Conservation (phyloP, 768 basidiomycete species). For the Hygrophorus pudorinus region DNA sequence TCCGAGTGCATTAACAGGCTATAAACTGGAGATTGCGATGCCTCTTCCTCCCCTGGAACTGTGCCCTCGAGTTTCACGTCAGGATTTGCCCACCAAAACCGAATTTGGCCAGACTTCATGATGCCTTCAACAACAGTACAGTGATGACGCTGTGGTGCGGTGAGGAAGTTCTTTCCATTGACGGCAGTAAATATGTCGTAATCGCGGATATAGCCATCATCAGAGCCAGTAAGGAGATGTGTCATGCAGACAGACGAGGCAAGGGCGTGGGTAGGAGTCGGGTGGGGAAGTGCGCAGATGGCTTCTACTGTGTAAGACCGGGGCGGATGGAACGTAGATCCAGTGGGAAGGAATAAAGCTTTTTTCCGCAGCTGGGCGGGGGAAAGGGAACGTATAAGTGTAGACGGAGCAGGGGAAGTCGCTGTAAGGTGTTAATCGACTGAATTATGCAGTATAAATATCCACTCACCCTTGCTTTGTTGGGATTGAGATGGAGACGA, state of each 20-base stretch:
- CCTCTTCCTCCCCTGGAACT: conserved; percentile 35
- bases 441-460: not conserved
- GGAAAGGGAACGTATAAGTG: conserved; percentile 35
- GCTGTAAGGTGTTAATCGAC: conserved; percentile 12
- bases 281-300: conserved; percentile 84
- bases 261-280: conserved; percentile 79
- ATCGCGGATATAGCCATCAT: conserved; percentile 88
- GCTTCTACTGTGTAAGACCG: conserved; percentile 81
- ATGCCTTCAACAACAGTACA: conserved; percentile 87
- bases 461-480: conserved; percentile 23
- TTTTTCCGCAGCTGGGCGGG: conserved; percentile 46
- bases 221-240: conserved; percentile 82
- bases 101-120: conserved; percentile 79
- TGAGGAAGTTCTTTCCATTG: conserved; percentile 81
- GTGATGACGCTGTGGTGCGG: conserved; percentile 80
- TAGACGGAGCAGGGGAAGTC: conserved; percentile 21
- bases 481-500: conserved; percentile 14
- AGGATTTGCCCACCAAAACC: conserved; percentile 89
- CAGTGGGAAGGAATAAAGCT: conserved; percentile 25
- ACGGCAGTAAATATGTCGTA: conserved; percentile 87
- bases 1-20: conserved; percentile 89
- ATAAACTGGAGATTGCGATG: conserved; percentile 64
- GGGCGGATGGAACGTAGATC: conserved; percentile 23
- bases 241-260: conserved; percentile 81
- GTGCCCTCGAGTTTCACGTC: conserved; percentile 17